Evolutionary conservation across 2,329 filamentous ascomycete genomes (phyloP), one percentile per base, ranked within the genome.

Genomic region (Xylaria sp.): DNA sequence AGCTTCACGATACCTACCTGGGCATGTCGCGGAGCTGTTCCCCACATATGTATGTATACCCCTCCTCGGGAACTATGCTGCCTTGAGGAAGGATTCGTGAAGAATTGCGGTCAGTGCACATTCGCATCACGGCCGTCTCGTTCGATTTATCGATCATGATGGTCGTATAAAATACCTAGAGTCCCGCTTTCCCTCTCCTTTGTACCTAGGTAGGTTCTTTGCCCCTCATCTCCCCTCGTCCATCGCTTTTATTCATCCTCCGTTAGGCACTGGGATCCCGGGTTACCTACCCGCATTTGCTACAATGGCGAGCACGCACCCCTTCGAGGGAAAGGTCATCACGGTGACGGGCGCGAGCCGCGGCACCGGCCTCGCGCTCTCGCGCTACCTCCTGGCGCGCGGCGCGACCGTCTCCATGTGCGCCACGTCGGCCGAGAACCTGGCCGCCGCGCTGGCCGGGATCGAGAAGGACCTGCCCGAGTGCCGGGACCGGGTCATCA

Each of bases 321-420:
- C 38, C 18, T 52, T 44, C 44, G 7, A 45, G 20, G 39, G 37
- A 26, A 62, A 56, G 44, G 48, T 57, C 38, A 56, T 60, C 22
- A 44, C 49, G 38, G 34, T 60, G n/a, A 57, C 59, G 11, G 48
- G 53, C 18, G 48, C 41, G 9, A 47, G 47, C 39, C 43, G 38
- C 7, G 48, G 53, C 39, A 44, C 51, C 21, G 52, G 57, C 34
- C 43, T 60, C 24, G 51, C 56, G 20, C 43, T 55, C 29, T 42
- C 59, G 7, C 49, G 46, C 6, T 58, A 56, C 34, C 48, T 61
- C 20, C 54, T 59, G 16, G 43, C 48, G 26, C 55, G 68, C 16
- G 66, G 69, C 2, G 69, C 67, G 39, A 66, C 56, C 41, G 64
- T 71, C 4, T 71, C 69, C 20, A 67, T 66, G 57, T 64, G 60